Evolutionary conservation across 129 eudicot species (phyloP).

Genomic region (Pulicaria dysenterica): DNA sequence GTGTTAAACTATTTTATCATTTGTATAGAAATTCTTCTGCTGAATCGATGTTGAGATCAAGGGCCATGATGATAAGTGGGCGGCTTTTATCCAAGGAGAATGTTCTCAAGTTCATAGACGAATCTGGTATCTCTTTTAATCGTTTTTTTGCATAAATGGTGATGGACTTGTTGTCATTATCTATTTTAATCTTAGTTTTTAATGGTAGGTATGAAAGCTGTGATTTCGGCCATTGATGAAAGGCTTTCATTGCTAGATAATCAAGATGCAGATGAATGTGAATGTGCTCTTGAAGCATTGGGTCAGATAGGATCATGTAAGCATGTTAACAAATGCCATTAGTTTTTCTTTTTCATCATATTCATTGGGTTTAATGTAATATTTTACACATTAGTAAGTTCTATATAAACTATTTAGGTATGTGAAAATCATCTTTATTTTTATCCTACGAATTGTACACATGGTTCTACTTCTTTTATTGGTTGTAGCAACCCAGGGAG

Average conservation of each 20-base stretch:
- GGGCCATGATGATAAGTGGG: constrained; percentile 94
- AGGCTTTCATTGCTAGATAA: constrained; percentile 58
- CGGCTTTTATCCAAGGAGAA: constrained; percentile 82
- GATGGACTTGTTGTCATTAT: background rate
- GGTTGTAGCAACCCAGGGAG: constrained; percentile 70
- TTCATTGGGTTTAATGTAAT: too few relatives aligned
- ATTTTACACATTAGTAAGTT: background rate
- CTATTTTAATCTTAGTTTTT: constrained; percentile 13
- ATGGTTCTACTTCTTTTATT: constrained; percentile 17
- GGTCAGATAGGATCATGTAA: constrained; percentile 94
- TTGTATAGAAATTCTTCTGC: constrained; percentile 57
- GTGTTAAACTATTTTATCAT: background rate
- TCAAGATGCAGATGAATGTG: constrained; percentile 83
- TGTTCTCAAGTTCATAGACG: constrained; percentile 52
- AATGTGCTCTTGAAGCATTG: constrained; percentile 91
- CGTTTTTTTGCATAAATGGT: background rate
- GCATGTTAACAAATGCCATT: constrained; percentile 2
- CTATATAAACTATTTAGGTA: background rate
- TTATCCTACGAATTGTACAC: background rate
- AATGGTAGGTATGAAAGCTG: constrained; percentile 52
- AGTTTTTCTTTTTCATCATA: too few relatives aligned
- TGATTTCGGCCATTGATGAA: constrained; percentile 70
- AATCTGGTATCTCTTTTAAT: constrained; percentile 48
- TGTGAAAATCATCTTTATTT: background rate
- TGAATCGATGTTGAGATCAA: constrained; percentile 83